These are phyloP conservation scores for Coemansia sp. DNA, from an alignment of 192 early-diverging fungal species.

Conservation along the genomic window DNA sequence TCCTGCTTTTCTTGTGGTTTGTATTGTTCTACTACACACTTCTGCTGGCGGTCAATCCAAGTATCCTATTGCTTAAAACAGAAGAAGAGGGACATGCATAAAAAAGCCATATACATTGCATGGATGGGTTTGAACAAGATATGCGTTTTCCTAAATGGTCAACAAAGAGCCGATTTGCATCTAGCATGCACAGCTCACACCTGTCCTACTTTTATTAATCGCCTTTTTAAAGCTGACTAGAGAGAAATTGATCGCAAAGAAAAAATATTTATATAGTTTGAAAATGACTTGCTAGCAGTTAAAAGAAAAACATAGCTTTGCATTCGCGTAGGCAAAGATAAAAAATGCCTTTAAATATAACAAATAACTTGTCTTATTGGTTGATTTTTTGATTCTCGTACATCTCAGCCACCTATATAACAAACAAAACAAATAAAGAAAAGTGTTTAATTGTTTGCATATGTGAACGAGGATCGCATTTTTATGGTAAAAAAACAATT, in stretches of 20 bases:
- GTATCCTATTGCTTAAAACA: not conserved
- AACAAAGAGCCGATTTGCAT: not conserved
- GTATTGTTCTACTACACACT: not conserved
- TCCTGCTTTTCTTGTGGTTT: not conserved
- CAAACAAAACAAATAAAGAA: constrained; percentile 6
- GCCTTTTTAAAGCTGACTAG: not conserved
- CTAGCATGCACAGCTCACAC: not conserved
- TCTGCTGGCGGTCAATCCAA: not conserved
- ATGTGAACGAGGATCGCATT: not conserved
- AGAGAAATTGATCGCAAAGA: too few relatives aligned
- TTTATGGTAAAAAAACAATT: not conserved
- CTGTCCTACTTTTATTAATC: not conserved
- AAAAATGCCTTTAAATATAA: not conserved
- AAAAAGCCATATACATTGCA: not conserved
- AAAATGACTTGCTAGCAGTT: not conserved
- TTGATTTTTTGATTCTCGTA: constrained; percentile 59
- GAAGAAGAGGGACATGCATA: not conserved
- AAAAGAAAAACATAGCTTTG: not conserved
- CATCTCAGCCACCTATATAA: constrained; percentile 57
- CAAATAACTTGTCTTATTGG: constrained; percentile 11
- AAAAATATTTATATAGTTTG: not conserved
- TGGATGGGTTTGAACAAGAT: not conserved
- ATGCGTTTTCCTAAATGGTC: not conserved
- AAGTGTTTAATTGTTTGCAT: not conserved
- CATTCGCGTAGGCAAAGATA: not conserved